Evolutionary conservation across 768 basidiomycete genomes (phyloP).

Genomic region (Fomitopsis serialis): DNA sequence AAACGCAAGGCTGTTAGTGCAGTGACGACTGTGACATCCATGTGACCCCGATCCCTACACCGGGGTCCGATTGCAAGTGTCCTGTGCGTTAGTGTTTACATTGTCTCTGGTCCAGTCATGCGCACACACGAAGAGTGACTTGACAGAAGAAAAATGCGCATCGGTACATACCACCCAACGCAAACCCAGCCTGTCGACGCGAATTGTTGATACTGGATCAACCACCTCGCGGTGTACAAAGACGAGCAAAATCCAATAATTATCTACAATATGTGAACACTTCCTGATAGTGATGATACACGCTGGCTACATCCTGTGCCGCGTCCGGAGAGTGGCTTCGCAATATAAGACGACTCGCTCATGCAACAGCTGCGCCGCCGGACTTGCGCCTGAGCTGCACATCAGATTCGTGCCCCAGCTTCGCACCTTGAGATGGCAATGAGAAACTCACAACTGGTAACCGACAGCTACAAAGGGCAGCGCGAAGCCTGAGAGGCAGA

Average conservation of each 20-base stretch:
- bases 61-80: no score
- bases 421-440: neutral
- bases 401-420: conserved; percentile 9
- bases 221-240: no score
- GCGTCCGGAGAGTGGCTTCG: conserved; percentile 12
- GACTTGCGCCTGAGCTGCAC: conserved; percentile 15
- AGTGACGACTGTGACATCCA: no score
- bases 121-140: no score
- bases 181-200: no score
- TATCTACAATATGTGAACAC: neutral
- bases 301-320: conserved; percentile 10
- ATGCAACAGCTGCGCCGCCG: conserved; percentile 12
- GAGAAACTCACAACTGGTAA: conserved; percentile 54
- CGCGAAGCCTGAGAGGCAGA: conserved; percentile 49
- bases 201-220: no score
- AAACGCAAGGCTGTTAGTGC: no score
- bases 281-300: neutral
- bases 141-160: no score
- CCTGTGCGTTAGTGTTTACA: no score
- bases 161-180: no score
- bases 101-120: no score
- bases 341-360: conserved; percentile 8
- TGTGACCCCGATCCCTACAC: no score
- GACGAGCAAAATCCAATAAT: neutral
- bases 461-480: conserved; percentile 58